A percentile compares a stretch with the other conserved stretches of the same genome.
Conservation (phyloP, 2,329 filamentous ascomycete species). For the Xylaria sp. region DNA sequence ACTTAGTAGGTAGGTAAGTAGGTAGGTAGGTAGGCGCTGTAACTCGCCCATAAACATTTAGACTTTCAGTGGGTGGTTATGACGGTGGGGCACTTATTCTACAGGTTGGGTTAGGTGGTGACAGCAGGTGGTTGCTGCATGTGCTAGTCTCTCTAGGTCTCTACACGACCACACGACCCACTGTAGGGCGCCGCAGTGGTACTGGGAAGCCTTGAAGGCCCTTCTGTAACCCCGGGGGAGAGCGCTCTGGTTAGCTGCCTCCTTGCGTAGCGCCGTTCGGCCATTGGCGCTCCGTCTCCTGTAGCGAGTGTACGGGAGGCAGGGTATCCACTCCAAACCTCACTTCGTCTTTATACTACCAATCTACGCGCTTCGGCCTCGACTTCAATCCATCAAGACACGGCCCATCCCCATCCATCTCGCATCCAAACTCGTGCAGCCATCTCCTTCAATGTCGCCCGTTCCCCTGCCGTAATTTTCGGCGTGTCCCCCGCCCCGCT, state of each 20-base stretch:
- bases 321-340: conserved; percentile 45
- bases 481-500: conserved; percentile 58
- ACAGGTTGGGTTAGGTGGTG: neutral
- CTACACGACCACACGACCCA: neutral
- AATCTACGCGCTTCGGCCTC: conserved; percentile 62
- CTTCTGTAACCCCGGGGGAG: conserved; percentile 12
- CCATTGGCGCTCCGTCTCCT: conserved; percentile 23
- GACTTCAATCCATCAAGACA: conserved; percentile 64
- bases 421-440: conserved; percentile 53
- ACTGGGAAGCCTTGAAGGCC: neutral
- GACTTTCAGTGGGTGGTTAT: neutral
- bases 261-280: conserved; percentile 10
- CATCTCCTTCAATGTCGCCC: conserved; percentile 67
- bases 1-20: neutral
- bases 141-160: conserved; percentile 14
- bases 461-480: conserved; percentile 63
- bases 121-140: conserved; percentile 4
- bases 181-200: neutral
- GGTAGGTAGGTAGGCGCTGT: neutral
- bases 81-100: neutral
- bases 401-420: conserved; percentile 56
- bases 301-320: conserved; percentile 28
- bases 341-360: conserved; percentile 65
- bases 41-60: neutral
- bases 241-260: neutral